Base-by-base conservation (phyloP, 768 basidiomycete genomes). In the Wakefieldia striispora region DNA sequence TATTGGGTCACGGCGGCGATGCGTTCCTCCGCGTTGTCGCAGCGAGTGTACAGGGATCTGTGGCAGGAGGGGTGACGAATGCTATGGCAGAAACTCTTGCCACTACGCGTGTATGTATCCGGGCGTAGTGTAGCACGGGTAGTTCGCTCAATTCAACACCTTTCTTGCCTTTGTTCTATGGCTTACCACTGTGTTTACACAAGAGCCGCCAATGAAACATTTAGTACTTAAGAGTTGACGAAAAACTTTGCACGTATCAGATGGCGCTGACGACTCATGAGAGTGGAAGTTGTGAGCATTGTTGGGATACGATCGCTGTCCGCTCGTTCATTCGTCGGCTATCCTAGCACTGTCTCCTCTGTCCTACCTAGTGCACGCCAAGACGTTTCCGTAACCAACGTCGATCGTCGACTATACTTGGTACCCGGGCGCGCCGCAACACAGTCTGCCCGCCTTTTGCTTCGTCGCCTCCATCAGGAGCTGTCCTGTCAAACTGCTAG, bases 401-500 rank as follows among this genome's bases (percentile, higher is more conserved):
- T 80, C 92, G 0, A 79, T 95, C 31, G 76, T 93, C 31, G 89
- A 93, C 47, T 86, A 82, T 55, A 51, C 75, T 16, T 97, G 95
- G 94, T 95, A 88, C 61, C 94, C 95, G 0, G 74, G 78, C 1
- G 94, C 94, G 0, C 78, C 81, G 0, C 57, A 67, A 1, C 58
- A 62, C 7, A 74, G 83, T 38, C 79, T 82, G 0, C 76, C 84
- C 0, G 75, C 84, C 2, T 97, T 80, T 64, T 95, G 93, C 66
- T 94, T 94, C 63, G 71, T 91, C 0, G 80, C 88, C 0, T 92
- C 88, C 6, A 82, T 95, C 7, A 79, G 90, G 21, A 93, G 95
- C 63, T 81, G 81, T 38, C 94, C 95, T 0, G 81, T 97, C 2
- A 87, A 90, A 57, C 72, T 97, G 14, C 69, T 97, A 0, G 91